phyloP scores from a whole-genome alignment of 306 rosid species.

The Begonia loranthoides region DNA sequence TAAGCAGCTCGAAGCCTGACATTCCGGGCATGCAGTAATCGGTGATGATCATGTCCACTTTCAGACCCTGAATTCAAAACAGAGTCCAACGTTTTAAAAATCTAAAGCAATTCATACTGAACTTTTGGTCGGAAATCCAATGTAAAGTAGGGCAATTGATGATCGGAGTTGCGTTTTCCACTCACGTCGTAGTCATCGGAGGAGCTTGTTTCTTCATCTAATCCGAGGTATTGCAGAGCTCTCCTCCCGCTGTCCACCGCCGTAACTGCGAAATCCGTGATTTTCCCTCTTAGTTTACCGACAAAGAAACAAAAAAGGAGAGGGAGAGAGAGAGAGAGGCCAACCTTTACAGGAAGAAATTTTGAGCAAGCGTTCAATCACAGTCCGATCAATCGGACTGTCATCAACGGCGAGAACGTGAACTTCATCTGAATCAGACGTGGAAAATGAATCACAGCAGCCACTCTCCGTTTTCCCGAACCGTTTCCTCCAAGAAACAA shows the following conservation, averaged over 20 bases:
- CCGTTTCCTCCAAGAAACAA: constrained; percentile 32
- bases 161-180: neutral
- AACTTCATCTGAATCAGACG: constrained; percentile 34
- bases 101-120: no score
- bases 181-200: constrained; percentile 53
- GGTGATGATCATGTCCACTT: constrained; percentile 93
- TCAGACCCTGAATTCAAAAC: constrained; percentile 25
- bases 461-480: constrained; percentile 20
- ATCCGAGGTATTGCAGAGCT: constrained; percentile 77
- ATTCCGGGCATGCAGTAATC: constrained; percentile 98
- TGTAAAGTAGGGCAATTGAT: no score
- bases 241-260: constrained; percentile 88
- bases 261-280: constrained; percentile 37
- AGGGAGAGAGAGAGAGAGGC: neutral
- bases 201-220: constrained; percentile 48
- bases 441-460: constrained; percentile 11
- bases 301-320: neutral
- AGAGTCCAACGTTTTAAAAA: neutral
- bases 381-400: constrained; percentile 82
- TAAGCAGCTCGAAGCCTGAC: constrained; percentile 89
- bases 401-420: constrained; percentile 98
- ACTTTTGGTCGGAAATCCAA: no score
- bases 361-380: constrained; percentile 73
- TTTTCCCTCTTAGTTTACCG: constrained; percentile 3
- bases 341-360: constrained; percentile 71